A percentile compares a stretch with the other conserved stretches of the same genome.
Conservation (phyloP, 495 filamentous ascomycete genomes). For the Astrothelium macrocarpum region DNA sequence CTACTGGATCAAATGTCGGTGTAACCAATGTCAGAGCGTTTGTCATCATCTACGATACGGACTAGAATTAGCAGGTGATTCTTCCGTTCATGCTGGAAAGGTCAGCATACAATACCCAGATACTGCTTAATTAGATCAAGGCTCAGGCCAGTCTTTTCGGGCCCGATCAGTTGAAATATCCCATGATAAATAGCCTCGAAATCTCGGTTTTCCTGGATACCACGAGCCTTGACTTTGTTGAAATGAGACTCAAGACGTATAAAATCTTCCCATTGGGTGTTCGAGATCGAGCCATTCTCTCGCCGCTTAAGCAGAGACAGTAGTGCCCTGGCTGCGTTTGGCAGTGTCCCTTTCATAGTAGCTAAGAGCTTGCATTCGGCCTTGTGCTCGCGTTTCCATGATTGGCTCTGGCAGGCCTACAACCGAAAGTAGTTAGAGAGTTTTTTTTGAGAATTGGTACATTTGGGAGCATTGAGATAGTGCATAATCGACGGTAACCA, state of each 20-base stretch:
- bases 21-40: slow-evolving; percentile 56
- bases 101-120: not conserved
- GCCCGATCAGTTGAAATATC: slow-evolving; percentile 42
- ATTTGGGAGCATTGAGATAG: no score
- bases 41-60: slow-evolving; percentile 35
- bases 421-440: not conserved
- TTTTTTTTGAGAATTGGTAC: not conserved
- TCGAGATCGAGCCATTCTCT: slow-evolving; percentile 27
- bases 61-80: slow-evolving; percentile 13
- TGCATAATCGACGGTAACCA: no score
- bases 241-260: slow-evolving; percentile 41
- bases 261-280: slow-evolving; percentile 36
- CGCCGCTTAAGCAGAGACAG: slow-evolving; percentile 43
- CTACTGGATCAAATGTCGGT: slow-evolving; percentile 48
- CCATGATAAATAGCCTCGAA: slow-evolving; percentile 46
- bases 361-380: slow-evolving; percentile 49
- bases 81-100: slow-evolving; percentile 9
- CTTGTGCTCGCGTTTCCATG: slow-evolving; percentile 53
- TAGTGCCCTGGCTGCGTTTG: slow-evolving; percentile 47
- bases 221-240: slow-evolving; percentile 32
- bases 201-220: slow-evolving; percentile 36
- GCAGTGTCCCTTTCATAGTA: slow-evolving; percentile 37
- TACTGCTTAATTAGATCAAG: not conserved
- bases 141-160: slow-evolving; percentile 15
- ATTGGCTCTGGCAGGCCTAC: slow-evolving; percentile 50